phyloP scores from a whole-genome alignment of 305 asterid genomes.

The Salvia sclarea region DNA sequence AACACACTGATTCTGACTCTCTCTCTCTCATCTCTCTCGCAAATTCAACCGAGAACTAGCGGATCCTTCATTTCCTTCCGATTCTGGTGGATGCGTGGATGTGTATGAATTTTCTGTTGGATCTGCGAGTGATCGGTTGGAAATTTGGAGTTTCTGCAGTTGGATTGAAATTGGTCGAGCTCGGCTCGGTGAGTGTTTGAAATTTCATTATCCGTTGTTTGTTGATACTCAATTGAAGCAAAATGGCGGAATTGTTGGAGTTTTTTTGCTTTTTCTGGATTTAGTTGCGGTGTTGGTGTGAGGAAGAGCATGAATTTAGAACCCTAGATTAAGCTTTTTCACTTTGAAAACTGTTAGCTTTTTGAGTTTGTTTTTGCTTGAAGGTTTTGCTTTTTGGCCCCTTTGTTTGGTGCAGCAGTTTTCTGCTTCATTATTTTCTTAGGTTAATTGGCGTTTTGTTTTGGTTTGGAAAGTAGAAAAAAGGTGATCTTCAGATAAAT shows the following conservation, averaged over 20 bases:
- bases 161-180: constrained; percentile 41
- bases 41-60: constrained; percentile 23
- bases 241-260: neutral
- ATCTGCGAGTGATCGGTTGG: constrained; percentile 53
- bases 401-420: neutral
- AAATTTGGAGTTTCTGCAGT: constrained; percentile 18
- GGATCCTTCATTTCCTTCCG: constrained; percentile 35
- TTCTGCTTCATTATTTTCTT: neutral
- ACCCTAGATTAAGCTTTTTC: constrained; percentile 27
- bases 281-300: neutral
- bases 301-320: constrained; percentile 24
- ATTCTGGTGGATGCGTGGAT: neutral
- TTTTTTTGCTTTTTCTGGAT: constrained; percentile 6
- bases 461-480: neutral
- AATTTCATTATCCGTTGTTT: neutral
- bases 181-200: constrained; percentile 43
- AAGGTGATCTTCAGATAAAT: neutral
- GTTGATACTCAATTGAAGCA: constrained; percentile 18
- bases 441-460: constrained; percentile 1
- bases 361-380: neutral
- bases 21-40: constrained; percentile 6
- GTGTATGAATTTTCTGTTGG: constrained; percentile 25
- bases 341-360: neutral
- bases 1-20: constrained; percentile 6
- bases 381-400: neutral